A percentile compares a stretch with the other conserved stretches of the same genome.
Conservation (phyloP, 108 stramenopile genomes). For the Fragilariopsis cylindrus region DNA sequence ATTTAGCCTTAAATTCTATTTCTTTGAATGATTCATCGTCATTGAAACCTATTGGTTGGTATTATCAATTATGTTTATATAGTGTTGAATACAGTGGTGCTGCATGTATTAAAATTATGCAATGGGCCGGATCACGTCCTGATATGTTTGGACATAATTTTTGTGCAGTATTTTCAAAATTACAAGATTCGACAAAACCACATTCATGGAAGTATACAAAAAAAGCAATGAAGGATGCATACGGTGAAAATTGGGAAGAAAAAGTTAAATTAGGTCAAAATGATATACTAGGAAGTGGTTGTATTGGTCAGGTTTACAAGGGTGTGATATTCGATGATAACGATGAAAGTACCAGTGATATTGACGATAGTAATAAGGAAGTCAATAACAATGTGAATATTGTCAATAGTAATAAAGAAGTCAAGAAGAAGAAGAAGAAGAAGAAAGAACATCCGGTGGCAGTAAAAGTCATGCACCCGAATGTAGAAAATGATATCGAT, state of each 20-base stretch:
- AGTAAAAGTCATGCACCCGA: slow-evolving; percentile 67
- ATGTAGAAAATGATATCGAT: slow-evolving; percentile 48
- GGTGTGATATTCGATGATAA: slow-evolving; percentile 19
- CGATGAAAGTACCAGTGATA: neutral
- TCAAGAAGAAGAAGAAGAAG: neutral
- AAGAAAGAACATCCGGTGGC: slow-evolving; percentile 44
- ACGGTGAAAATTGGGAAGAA: slow-evolving; percentile 61
- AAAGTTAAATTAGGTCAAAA: slow-evolving; percentile 20
- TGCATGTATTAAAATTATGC: slow-evolving; percentile 60
- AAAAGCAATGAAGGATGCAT: slow-evolving; percentile 45
- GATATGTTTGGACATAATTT: slow-evolving; percentile 67
- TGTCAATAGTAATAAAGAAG: no score
- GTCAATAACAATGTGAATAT: neutral
- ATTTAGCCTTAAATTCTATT: slow-evolving; percentile 16
- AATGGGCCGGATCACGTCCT: slow-evolving; percentile 70
- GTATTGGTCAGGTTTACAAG: slow-evolving; percentile 76
- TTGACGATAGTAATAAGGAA: neutral
- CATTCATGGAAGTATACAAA: slow-evolving; percentile 59
- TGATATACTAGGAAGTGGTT: slow-evolving; percentile 62
- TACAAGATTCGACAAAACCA: slow-evolving; percentile 67
- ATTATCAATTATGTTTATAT: slow-evolving; percentile 39
- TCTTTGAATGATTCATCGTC: neutral
- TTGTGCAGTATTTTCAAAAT: slow-evolving; percentile 52
- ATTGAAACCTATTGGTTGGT: slow-evolving; percentile 24
- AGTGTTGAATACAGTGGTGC: slow-evolving; percentile 56